Conservation (phyloP, 164 flowering plant species). For the Tinospora cordifolia region DNA sequence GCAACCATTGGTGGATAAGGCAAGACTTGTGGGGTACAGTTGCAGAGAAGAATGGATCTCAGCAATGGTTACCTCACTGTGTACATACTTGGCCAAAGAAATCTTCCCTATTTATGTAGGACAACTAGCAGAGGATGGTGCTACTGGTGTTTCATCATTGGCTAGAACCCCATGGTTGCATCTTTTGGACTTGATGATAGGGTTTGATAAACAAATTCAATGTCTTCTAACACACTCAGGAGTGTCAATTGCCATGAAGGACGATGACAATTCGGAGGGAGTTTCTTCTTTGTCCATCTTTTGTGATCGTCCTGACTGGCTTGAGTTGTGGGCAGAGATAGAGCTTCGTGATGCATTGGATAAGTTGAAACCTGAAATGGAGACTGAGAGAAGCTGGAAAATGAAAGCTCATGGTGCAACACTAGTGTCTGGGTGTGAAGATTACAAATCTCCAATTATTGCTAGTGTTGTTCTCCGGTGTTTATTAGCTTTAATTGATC, state of each 20-base stretch:
- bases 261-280: slow-evolving; percentile 48
- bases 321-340: slow-evolving; percentile 82
- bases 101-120: slow-evolving; percentile 51
- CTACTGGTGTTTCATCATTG: slow-evolving; percentile 24
- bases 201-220: slow-evolving; percentile 70
- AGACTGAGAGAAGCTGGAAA: slow-evolving; percentile 66
- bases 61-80: slow-evolving; percentile 71
- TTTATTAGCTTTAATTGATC: slow-evolving; percentile 60
- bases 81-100: slow-evolving; percentile 80
- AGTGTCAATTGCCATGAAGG: slow-evolving; percentile 39
- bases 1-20: slow-evolving; percentile 93
- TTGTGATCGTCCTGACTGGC: slow-evolving; percentile 94
- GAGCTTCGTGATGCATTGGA: slow-evolving; percentile 53
- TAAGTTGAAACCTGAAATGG: slow-evolving; percentile 57
- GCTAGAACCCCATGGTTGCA: slow-evolving; percentile 69
- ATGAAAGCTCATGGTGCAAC: slow-evolving; percentile 35
- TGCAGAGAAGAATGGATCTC: slow-evolving; percentile 99
- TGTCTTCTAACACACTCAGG: slow-evolving; percentile 62
- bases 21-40: slow-evolving; percentile 79
- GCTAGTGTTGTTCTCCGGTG: slow-evolving; percentile 36
- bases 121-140: slow-evolving; percentile 51
- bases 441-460: slow-evolving; percentile 57
- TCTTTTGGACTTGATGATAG: slow-evolving; percentile 84
- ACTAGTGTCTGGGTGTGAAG: slow-evolving; percentile 42
- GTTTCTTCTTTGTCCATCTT: slow-evolving; percentile 70